A percentile compares a stretch with the other conserved stretches of the same genome.
These are phyloP conservation scores for Trichoderma sp. DNA, from an alignment of 2,329 filamentous ascomycete genomes.

Conservation along the genomic window DNA sequence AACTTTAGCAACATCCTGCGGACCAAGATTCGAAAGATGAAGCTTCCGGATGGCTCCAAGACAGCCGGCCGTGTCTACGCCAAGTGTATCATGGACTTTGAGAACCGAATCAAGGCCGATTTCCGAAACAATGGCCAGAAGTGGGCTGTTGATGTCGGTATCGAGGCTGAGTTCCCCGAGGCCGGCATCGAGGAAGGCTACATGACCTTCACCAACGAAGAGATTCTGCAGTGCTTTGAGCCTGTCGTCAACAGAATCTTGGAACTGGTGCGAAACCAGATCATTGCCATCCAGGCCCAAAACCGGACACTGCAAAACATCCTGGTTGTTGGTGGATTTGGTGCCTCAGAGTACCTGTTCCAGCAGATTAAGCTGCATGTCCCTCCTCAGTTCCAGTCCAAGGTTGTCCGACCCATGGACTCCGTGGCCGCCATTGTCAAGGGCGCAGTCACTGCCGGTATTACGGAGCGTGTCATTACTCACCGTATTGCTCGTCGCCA, in stretches of 20 bases:
- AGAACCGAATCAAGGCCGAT: slow-evolving; percentile 99
- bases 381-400: slow-evolving; percentile 95
- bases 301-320: slow-evolving; percentile 94
- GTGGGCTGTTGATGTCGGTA: slow-evolving; percentile 98
- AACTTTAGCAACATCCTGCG: slow-evolving; percentile 98
- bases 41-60: slow-evolving; percentile 92
- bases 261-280: slow-evolving; percentile 94
- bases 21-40: slow-evolving; percentile 99
- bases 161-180: slow-evolving; percentile 96
- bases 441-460: slow-evolving; percentile 94
- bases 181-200: slow-evolving; percentile 98
- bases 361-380: slow-evolving; percentile 99
- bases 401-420: slow-evolving; percentile 98
- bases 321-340: slow-evolving; percentile 94
- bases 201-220: slow-evolving; percentile 99
- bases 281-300: slow-evolving; percentile 97
- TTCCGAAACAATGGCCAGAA: slow-evolving; percentile 99
- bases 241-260: slow-evolving; percentile 96
- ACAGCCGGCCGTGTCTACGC: slow-evolving; percentile 98
- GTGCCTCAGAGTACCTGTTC: slow-evolving; percentile 97
- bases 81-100: slow-evolving; percentile 99
- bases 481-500: slow-evolving; percentile 95
- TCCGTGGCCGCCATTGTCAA: slow-evolving; percentile 98
- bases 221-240: slow-evolving; percentile 98
- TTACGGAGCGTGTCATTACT: slow-evolving; percentile 93